A percentile compares a stretch with the other conserved stretches of the same genome.
Conservation (phyloP, 768 basidiomycete species). For the Hygrocybe punicea region DNA sequence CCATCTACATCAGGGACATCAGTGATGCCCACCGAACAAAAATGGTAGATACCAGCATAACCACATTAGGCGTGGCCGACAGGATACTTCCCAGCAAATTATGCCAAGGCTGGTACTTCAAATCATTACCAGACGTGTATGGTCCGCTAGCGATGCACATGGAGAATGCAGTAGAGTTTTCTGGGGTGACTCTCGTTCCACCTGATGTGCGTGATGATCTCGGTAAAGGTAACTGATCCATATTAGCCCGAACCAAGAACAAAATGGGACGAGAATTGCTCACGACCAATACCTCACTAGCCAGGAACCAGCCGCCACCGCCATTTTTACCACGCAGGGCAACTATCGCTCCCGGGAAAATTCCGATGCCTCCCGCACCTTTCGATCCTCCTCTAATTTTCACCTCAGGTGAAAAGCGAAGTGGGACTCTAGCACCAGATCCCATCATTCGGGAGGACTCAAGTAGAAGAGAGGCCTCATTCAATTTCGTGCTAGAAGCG, state of each 20-base stretch:
- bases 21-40: not conserved
- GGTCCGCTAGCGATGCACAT: conserved; percentile 82
- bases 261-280: conserved; percentile 25
- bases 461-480: conserved; percentile 68
- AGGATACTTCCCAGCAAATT: conserved; percentile 61
- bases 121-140: conserved; percentile 74
- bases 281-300: conserved; percentile 77
- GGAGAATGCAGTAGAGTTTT: conserved; percentile 39
- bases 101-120: conserved; percentile 70
- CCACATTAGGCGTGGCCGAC: conserved; percentile 62
- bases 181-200: conserved; percentile 21
- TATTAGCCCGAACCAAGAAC: not conserved
- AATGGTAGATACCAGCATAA: conserved; percentile 61
- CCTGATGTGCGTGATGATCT: conserved; percentile 40
- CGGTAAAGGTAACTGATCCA: conserved; percentile 60
- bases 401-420: conserved; percentile 66
- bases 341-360: conserved; percentile 88
- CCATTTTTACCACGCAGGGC: conserved; percentile 88
- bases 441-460: conserved; percentile 81
- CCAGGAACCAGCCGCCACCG: conserved; percentile 82
- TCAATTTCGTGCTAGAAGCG: conserved; percentile 63
- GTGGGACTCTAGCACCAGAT: conserved; percentile 59
- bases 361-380: conserved; percentile 61
- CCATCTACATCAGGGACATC: conserved; percentile 51
- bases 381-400: conserved; percentile 61